Evolutionary conservation across 345 rosid genomes (phyloP).

Genomic region (Turnera subulata): DNA sequence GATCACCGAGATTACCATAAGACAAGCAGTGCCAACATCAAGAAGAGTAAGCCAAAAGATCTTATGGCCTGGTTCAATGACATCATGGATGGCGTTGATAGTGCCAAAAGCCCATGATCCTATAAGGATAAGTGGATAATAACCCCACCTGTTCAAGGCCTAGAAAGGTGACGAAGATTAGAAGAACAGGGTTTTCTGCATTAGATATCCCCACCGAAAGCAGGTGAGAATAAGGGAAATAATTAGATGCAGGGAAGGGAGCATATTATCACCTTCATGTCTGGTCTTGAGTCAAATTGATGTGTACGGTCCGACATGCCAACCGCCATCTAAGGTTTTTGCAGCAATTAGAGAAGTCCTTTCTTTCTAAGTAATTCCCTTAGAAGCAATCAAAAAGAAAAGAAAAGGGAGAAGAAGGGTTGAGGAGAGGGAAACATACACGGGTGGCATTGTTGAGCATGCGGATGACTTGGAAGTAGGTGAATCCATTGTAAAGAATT

Average conservation of each 20-base stretch:
- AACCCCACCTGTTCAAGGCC: constrained; percentile 95
- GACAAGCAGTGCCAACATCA: constrained; percentile 87
- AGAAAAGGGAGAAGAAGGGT: background rate
- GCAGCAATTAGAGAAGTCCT: background rate
- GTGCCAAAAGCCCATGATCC: constrained; percentile 98
- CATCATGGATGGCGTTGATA: constrained; percentile 74
- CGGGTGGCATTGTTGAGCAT: constrained; percentile 93
- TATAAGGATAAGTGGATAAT: constrained; percentile 89
- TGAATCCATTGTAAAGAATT: constrained; percentile 89
- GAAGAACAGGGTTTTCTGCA: too few species aligned
- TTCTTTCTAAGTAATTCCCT: constrained; percentile 4
- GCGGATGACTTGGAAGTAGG: constrained; percentile 90
- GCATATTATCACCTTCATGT: constrained; percentile 65
- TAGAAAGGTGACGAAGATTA: too few species aligned
- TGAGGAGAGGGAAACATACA: constrained; percentile 34
- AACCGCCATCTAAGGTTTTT: constrained; percentile 74
- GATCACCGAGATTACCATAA: constrained; percentile 57
- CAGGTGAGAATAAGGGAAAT: background rate
- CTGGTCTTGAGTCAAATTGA: constrained; percentile 60
- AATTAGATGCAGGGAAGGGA: background rate
- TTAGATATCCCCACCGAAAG: too few species aligned
- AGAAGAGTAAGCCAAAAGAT: constrained; percentile 93
- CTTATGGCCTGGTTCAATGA: constrained; percentile 73
- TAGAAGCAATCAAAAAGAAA: background rate
- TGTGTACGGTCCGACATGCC: constrained; percentile 78